These are phyloP conservation scores for Bruguiera hainesii DNA, from an alignment of 441 rosid species.

Conservation along the genomic window DNA sequence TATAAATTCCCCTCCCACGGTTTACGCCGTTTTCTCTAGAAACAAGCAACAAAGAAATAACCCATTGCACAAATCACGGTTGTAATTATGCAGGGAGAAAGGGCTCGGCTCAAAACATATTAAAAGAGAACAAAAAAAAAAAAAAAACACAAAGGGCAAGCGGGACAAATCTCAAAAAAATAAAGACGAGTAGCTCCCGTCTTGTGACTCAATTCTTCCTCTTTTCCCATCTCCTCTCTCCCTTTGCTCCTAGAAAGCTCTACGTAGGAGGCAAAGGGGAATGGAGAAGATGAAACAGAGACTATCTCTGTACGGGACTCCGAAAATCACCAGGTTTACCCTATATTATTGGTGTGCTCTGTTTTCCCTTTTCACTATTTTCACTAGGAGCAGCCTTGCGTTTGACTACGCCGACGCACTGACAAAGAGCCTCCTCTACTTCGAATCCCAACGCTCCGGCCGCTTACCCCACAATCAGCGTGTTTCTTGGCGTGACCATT, in stretches of 20 bases:
- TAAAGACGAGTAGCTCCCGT: neutral
- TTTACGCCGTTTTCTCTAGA: constrained; percentile 10
- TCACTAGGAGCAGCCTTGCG: constrained; percentile 8
- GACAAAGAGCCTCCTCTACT: constrained; percentile 81
- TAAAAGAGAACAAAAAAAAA: too few relatives aligned
- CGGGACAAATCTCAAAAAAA: neutral
- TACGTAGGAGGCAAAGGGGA: constrained; percentile 19
- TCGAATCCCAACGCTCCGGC: constrained; percentile 93
- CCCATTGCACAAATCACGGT: constrained; percentile 51
- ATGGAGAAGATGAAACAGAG: constrained; percentile 22
- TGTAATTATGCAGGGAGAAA: neutral
- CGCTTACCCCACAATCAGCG: constrained; percentile 85
- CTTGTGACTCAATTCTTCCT: constrained; percentile 5
- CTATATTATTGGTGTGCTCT: constrained; percentile 22
- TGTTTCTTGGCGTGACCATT: constrained; percentile 84
- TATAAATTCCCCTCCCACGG: too few relatives aligned
- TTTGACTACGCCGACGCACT: constrained; percentile 75
- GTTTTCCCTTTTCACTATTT: constrained; percentile 28
- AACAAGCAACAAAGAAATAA: neutral
- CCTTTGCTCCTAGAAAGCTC: constrained; percentile 21
- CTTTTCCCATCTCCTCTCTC: neutral
- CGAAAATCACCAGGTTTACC: constrained; percentile 12
- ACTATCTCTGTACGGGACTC: neutral
- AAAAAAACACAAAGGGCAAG: too few relatives aligned
- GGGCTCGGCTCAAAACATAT: too few relatives aligned